Percentiles rank a stretch among this genome's conserved stretches.
phyloP scores from a whole-genome alignment of 768 basidiomycete genomes.

The Candolleomyces efflorescens region DNA sequence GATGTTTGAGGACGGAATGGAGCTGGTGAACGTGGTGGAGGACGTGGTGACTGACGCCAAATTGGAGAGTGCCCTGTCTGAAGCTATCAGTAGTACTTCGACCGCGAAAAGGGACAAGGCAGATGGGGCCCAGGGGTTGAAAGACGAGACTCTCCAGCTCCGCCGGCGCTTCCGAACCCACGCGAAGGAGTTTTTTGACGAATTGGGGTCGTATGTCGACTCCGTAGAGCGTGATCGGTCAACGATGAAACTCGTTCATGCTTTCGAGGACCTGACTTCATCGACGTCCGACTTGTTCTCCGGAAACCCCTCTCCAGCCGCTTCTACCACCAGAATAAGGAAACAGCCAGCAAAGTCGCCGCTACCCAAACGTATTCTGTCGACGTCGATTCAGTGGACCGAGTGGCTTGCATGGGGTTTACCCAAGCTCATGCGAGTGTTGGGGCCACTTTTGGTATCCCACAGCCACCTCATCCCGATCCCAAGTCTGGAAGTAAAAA shows the following conservation, averaged over 20 bases:
- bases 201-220: conserved; percentile 15
- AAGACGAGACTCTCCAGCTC: conserved; percentile 11
- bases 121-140: conserved; percentile 6
- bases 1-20: conserved; percentile 18
- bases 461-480: conserved; percentile 23
- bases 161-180: conserved; percentile 8
- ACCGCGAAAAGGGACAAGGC: background rate
- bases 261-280: conserved; percentile 12
- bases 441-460: conserved; percentile 13
- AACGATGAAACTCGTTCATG: conserved; percentile 19
- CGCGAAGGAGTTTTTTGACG: conserved; percentile 12
- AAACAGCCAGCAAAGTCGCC: background rate
- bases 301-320: background rate
- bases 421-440: conserved; percentile 24
- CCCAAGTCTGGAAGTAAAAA: conserved; percentile 35
- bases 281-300: conserved; percentile 12
- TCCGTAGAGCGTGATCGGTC: conserved; percentile 19
- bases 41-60: conserved; percentile 15
- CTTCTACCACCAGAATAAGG: background rate
- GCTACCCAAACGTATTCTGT: background rate
- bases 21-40: conserved; percentile 17
- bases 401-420: conserved; percentile 30
- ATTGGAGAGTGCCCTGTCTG: too few species aligned
- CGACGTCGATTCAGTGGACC: conserved; percentile 9
- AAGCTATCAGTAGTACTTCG: background rate